A percentile compares a stretch with the other conserved stretches of the same genome.
Conservation (phyloP, 441 rosid species). For the Erodium moschatum region DNA sequence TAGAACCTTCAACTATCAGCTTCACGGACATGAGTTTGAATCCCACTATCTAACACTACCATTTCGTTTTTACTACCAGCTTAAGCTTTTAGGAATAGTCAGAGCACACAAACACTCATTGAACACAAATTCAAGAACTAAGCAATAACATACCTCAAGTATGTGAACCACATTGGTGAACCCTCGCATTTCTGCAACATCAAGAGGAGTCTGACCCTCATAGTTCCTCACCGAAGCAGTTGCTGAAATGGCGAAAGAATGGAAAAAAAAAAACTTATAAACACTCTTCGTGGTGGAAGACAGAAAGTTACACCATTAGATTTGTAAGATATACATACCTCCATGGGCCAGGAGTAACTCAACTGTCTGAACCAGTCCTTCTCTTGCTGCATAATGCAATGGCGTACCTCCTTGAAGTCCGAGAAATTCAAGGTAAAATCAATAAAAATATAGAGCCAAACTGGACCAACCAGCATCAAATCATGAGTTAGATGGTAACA, state of each 20-base stretch:
- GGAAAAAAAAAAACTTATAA: background rate
- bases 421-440: slow-evolving; percentile 15
- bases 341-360: slow-evolving; percentile 45
- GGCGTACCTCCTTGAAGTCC: slow-evolving; percentile 59
- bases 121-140: too few species aligned
- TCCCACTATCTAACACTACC: too few species aligned
- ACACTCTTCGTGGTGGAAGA: background rate
- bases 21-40: too few species aligned
- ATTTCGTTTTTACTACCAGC: too few species aligned
- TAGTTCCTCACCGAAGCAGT: slow-evolving; percentile 47
- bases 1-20: too few species aligned
- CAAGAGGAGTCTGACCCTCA: slow-evolving; percentile 48
- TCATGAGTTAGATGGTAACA: background rate
- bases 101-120: too few species aligned
- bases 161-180: slow-evolving; percentile 36
- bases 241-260: slow-evolving; percentile 30
- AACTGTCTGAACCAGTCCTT: slow-evolving; percentile 43
- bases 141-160: slow-evolving; percentile 30
- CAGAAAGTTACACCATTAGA: too few species aligned
- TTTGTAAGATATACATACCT: slow-evolving; percentile 25
- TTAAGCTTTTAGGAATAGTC: too few species aligned
- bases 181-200: slow-evolving; percentile 46
- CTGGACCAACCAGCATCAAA: too few species aligned
- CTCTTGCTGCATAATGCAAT: slow-evolving; percentile 55
- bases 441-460: too few species aligned